These are phyloP conservation scores for Suillus brevipes DNA, from an alignment of 768 basidiomycete species.

Conservation along the genomic window DNA sequence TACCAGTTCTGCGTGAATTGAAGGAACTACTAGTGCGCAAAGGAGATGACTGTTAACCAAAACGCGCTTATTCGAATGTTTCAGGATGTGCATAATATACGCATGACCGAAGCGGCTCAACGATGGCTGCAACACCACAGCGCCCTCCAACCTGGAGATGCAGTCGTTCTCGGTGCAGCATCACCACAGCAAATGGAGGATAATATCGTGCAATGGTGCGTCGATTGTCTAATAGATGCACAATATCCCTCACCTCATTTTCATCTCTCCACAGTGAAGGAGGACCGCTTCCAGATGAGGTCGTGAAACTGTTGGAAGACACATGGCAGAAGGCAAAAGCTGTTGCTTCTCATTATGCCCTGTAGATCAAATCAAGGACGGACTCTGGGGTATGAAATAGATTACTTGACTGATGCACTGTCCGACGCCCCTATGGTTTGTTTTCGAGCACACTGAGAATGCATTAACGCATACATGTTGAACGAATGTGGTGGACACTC, in stretches of 20 bases:
- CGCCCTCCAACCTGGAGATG: conserved; percentile 20
- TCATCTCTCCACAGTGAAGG: conserved; percentile 15
- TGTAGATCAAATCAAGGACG: neutral
- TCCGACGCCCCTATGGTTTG: too few species aligned
- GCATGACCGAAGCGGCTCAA: conserved; percentile 13
- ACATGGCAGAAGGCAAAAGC: conserved; percentile 13
- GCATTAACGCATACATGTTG: too few species aligned
- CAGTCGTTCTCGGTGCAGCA: conserved; percentile 40
- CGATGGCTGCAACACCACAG: conserved; percentile 24
- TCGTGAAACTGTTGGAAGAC: conserved; percentile 14
- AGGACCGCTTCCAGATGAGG: conserved; percentile 17
- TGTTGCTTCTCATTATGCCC: conserved; percentile 14
- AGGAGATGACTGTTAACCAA: neutral
- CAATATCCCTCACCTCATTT: neutral
- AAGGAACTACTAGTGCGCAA: conserved; percentile 15
- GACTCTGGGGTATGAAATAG: neutral
- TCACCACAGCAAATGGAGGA: conserved; percentile 37
- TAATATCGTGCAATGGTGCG: conserved; percentile 16
- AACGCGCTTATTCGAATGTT: neutral
- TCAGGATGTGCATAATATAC: conserved; percentile 15
- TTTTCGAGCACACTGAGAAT: too few species aligned
- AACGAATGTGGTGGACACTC: too few species aligned
- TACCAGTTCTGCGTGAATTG: conserved; percentile 14
- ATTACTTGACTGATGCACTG: too few species aligned
- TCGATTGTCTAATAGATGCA: conserved; percentile 1